Percentiles rank a stretch among this genome's conserved stretches.
Evolutionary conservation across 768 basidiomycete genomes (phyloP).

Genomic region (Holtermanniella nyarrowii): DNA sequence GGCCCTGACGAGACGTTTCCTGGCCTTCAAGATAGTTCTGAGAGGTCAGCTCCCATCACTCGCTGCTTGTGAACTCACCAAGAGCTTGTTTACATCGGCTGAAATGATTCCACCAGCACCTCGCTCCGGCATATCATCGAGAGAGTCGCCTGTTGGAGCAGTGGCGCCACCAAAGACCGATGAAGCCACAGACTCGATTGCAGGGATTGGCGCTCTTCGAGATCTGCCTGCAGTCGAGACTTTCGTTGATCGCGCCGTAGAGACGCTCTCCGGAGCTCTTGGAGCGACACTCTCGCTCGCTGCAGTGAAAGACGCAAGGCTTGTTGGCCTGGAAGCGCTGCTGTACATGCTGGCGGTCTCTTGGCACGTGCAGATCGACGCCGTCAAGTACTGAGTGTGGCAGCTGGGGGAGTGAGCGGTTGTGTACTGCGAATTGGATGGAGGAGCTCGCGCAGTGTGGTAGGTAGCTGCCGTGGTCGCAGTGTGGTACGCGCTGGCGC

Average conservation of each 20-base stretch:
- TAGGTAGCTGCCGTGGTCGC: neutral
- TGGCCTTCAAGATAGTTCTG: conserved; percentile 53
- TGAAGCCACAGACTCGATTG: neutral
- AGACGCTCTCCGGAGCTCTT: too few species aligned
- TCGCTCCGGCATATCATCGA: neutral
- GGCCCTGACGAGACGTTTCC: conserved; percentile 54
- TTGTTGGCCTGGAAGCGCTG: neutral
- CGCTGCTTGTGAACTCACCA: conserved; percentile 42
- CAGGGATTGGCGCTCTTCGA: neutral
- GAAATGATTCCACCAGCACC: neutral
- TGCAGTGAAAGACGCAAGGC: too few species aligned
- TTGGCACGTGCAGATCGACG: neutral
- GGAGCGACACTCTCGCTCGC: too few species aligned
- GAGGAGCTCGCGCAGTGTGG: neutral
- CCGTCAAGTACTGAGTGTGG: neutral
- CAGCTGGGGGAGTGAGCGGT: neutral
- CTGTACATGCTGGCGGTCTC: neutral
- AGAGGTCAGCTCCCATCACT: too few species aligned
- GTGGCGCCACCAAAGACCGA: neutral
- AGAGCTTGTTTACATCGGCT: conserved; percentile 42
- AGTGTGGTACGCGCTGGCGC: neutral
- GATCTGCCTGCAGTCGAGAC: neutral
- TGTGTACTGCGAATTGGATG: neutral
- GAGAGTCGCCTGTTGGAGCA: neutral
- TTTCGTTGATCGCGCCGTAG: too few species aligned